Base-by-base conservation (phyloP, 75 land plant genomes). In the Selaginella tamariscina region DNA sequence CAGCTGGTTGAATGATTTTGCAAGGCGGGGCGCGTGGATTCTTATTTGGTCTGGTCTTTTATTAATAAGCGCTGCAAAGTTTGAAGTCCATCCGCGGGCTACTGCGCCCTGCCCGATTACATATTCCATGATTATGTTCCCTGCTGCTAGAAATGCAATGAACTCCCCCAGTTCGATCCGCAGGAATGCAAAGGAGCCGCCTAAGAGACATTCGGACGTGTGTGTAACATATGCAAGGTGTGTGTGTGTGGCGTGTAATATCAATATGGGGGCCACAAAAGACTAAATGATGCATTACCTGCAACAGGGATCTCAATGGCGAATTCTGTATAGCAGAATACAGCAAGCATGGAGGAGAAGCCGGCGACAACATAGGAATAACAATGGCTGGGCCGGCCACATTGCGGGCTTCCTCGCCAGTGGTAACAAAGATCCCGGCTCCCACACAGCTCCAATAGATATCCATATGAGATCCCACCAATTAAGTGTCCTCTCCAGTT, bases 401-500 rank as follows among this genome's bases (percentile, higher is more conserved):
- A 0, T 24, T 8, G 27, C 29, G 65, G 32, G 88, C 80, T 56
- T 83, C 82, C 15, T 60, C 74, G 21, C 86, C 83, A n/a, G 86
- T 83, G 75, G 81, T 65, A 64, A 75, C 77, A 64, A 86, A 86
- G 28, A 86, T 75, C 55, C 86, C 84, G 20, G 89, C 72, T 27
- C 89, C 89, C 9, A 86, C 70, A 86, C 82, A 27, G 80, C 59
- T 29, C 89, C 86, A 67, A 86, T 70, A 32, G 77, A 70, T 33
- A 83, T 44, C 82, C 84, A 81, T 21, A 71, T 56, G n/a, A 86
- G 70, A 56, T 86, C 89, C 82, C 84, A 83, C 86, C 86, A 86
- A 24, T 80, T 73, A 21, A 86, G 82, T 27, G 75, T 76, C 67
- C 66, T 73, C 26, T 70, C 56, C 78, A 83, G 67, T 0, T 26